Evolutionary conservation across 192 early-diverging fungal species (phyloP).

Genomic region (Ambispora gerdemannii): DNA sequence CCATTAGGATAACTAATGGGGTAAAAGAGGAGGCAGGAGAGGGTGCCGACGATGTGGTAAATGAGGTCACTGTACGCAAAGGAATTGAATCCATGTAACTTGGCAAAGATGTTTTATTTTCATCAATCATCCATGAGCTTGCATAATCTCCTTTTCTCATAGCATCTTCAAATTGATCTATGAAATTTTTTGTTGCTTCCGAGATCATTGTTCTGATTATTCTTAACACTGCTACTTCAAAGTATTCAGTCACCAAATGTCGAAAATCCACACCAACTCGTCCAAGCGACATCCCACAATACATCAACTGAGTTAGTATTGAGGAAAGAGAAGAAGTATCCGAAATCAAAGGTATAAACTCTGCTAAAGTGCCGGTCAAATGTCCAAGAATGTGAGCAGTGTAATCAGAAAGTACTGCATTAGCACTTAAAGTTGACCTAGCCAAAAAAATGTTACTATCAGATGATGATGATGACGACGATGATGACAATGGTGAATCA

Average conservation of each 20-base stretch:
- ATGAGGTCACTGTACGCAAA: constrained; percentile 2
- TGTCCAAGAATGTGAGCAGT: constrained; percentile 39
- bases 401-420: constrained; percentile 23
- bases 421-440: not conserved
- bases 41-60: not conserved
- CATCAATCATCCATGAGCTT: constrained; percentile 47
- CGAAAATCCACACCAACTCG: constrained; percentile 77
- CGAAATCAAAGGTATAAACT: constrained; percentile 62
- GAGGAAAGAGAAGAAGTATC: constrained; percentile 61
- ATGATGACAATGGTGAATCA: not conserved
- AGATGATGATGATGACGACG: constrained; percentile 28
- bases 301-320: constrained; percentile 72
- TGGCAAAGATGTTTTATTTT: constrained; percentile 30
- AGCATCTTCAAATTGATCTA: constrained; percentile 40
- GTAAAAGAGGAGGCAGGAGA: constrained; percentile 35
- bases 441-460: not conserved
- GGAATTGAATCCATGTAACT: constrained; percentile 4
- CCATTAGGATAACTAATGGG: constrained; percentile 53
- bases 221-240: constrained; percentile 59
- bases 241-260: constrained; percentile 51
- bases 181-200: constrained; percentile 48
- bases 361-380: constrained; percentile 55
- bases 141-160: constrained; percentile 37
- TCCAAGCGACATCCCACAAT: constrained; percentile 76
- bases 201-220: constrained; percentile 51